Percentiles rank a stretch among this genome's conserved stretches.
phyloP scores from a whole-genome alignment of 164 flowering plant genomes.

The Macadamia tetraphylla region DNA sequence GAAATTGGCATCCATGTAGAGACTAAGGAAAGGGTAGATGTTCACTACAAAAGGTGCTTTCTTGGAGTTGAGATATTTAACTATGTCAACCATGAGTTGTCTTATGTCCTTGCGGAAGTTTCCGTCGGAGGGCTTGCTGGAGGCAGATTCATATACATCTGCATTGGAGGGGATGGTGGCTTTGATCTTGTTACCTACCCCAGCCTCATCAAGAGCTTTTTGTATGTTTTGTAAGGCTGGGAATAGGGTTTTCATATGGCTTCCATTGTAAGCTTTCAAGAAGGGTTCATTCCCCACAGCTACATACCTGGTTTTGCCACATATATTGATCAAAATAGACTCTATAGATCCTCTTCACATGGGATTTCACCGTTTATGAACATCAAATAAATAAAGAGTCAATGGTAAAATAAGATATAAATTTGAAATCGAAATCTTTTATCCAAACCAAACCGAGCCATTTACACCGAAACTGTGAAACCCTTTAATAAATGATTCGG shows the following conservation, averaged over 20 bases:
- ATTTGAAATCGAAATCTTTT: no score
- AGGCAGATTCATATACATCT: constrained; percentile 70
- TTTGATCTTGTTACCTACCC: constrained; percentile 57
- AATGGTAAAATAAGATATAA: no score
- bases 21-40: constrained; percentile 89
- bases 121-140: constrained; percentile 62
- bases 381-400: not conserved
- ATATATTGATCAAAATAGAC: no score
- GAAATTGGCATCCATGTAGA: constrained; percentile 57
- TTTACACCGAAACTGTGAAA: no score
- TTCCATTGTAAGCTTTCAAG: constrained; percentile 58
- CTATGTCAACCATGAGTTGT: constrained; percentile 53
- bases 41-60: constrained; percentile 72
- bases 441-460: no score
- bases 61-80: constrained; percentile 44
- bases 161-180: constrained; percentile 82
- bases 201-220: constrained; percentile 73
- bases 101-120: constrained; percentile 59
- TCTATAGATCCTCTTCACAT: no score
- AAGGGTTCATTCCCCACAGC: constrained; percentile 96
- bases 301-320: constrained; percentile 44
- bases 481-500: no score
- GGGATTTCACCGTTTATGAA: not conserved
- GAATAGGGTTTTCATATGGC: constrained; percentile 38
- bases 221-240: constrained; percentile 85